Conservation (phyloP, 139 green algal species). For the Chlamydomonas urium region DNA sequence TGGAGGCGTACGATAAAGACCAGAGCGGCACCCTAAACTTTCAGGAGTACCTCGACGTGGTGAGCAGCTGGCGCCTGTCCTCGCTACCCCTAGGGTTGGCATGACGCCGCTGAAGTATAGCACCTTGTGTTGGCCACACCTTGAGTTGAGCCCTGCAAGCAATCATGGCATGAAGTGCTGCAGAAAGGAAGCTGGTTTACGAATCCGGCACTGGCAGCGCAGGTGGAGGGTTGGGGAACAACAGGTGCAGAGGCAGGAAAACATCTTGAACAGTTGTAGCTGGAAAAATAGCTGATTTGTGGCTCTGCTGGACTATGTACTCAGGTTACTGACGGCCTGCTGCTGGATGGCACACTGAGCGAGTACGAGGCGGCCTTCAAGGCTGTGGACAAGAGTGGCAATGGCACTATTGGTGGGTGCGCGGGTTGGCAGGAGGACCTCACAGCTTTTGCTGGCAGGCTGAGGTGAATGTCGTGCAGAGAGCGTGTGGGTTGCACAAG, state of each 20-base stretch:
- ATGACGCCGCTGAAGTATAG: too few relatives aligned
- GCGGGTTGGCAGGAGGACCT: too few relatives aligned
- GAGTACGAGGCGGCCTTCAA: constrained; percentile 72
- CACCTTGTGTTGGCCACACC: too few relatives aligned
- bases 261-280: constrained; percentile 4
- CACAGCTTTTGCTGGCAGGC: too few relatives aligned
- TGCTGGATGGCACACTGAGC: constrained; percentile 66
- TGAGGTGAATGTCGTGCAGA: too few relatives aligned
- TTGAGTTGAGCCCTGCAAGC: too few relatives aligned
- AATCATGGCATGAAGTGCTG: too few relatives aligned
- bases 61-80: too few relatives aligned
- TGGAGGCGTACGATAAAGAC: constrained; percentile 49
- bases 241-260: background rate
- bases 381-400: constrained; percentile 46
- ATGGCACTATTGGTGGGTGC: constrained; percentile 29
- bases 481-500: too few relatives aligned
- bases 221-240: too few relatives aligned
- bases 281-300: background rate
- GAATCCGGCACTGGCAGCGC: too few relatives aligned
- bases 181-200: background rate
- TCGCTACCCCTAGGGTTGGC: too few relatives aligned
- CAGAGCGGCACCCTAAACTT: constrained; percentile 40
- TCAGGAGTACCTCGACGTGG: constrained; percentile 38
- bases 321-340: constrained; percentile 42
- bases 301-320: background rate